Conservation (phyloP, 495 filamentous ascomycete genomes). For the Penicillium parvum region DNA sequence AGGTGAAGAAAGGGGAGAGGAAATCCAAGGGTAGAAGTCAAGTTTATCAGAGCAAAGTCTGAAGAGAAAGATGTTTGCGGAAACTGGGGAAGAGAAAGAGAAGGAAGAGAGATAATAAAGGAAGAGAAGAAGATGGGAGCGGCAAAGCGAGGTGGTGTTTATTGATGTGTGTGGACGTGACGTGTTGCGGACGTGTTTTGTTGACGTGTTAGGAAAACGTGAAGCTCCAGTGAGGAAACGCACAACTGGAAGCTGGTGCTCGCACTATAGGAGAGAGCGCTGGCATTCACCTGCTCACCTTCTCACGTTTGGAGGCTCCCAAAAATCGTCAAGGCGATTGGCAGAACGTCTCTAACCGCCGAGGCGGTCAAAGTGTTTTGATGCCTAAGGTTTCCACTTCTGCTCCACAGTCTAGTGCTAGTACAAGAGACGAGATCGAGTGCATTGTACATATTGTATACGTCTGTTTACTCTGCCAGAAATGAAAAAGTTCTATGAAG, state of each 20-base stretch:
- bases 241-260: neutral
- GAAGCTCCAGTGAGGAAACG: too few relatives aligned
- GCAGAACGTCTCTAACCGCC: conserved; percentile 1
- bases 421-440: too few relatives aligned
- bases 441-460: too few relatives aligned
- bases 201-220: neutral
- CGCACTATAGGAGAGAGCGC: conserved; percentile 28
- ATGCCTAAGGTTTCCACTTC: conserved; percentile 6
- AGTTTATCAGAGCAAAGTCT: neutral
- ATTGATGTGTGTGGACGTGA: neutral
- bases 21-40: neutral
- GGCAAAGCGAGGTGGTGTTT: neutral
- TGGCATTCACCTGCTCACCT: conserved; percentile 24
- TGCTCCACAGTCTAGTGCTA: too few relatives aligned
- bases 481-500: too few relatives aligned
- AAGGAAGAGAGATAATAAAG: neutral
- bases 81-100: conserved; percentile 2
- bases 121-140: neutral
- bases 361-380: neutral
- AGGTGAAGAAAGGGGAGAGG: neutral
- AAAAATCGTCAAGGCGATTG: conserved; percentile 1
- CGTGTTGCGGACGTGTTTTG: neutral
- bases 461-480: too few relatives aligned
- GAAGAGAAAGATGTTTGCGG: neutral
- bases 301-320: neutral